Evolutionary conservation across 2,329 filamentous ascomycete genomes (phyloP).

Genomic region (Alternaria sp.): DNA sequence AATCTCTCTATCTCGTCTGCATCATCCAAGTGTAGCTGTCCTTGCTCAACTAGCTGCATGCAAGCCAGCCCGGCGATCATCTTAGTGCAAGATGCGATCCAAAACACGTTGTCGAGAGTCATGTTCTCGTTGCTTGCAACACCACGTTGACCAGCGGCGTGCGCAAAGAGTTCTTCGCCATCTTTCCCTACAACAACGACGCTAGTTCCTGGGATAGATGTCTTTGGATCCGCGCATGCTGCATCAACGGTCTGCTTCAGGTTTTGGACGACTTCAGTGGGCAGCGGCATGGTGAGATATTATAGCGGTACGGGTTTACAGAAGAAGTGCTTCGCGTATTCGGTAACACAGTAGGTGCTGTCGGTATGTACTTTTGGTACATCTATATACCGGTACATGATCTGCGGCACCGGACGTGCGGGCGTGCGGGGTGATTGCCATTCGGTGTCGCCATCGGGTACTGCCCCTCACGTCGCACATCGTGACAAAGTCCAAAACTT

Average conservation of each 20-base stretch:
- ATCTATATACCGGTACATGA: not conserved
- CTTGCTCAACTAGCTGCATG: slow-evolving; percentile 45
- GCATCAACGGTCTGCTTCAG: slow-evolving; percentile 20
- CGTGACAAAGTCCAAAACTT: not conserved
- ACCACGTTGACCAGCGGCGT: slow-evolving; percentile 50
- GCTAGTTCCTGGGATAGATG: slow-evolving; percentile 50
- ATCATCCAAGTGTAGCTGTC: slow-evolving; percentile 37
- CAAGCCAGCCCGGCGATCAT: slow-evolving; percentile 39
- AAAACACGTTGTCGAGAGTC: slow-evolving; percentile 64
- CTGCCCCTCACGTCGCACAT: not conserved
- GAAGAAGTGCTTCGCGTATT: not conserved
- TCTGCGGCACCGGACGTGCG: not conserved
- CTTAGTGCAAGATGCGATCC: slow-evolving; percentile 59
- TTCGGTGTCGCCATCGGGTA: not conserved
- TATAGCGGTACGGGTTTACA: not conserved
- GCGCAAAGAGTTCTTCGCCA: slow-evolving; percentile 51
- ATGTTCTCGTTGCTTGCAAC: slow-evolving; percentile 55
- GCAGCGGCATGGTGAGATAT: slow-evolving; percentile 1
- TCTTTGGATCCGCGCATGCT: slow-evolving; percentile 23
- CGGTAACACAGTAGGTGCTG: not conserved
- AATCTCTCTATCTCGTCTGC: slow-evolving; percentile 32
- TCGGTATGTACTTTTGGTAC: not conserved
- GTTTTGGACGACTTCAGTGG: not conserved
- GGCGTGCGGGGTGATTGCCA: not conserved
- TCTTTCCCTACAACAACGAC: slow-evolving; percentile 52